phyloP scores from a whole-genome alignment of 2,329 filamentous ascomycete species.

The Fusarium sp. region DNA sequence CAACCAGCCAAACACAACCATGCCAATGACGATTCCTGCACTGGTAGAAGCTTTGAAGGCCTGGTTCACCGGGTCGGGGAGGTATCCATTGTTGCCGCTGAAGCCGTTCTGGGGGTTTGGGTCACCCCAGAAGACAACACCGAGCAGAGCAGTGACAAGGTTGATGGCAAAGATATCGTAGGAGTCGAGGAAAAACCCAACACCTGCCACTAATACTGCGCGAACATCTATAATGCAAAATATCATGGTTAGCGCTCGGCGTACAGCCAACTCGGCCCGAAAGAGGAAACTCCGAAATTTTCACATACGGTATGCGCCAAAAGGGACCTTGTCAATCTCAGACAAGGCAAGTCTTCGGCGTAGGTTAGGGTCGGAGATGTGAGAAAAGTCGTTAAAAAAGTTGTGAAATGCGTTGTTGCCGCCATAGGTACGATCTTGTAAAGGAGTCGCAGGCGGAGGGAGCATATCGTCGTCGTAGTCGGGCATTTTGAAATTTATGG shows the following conservation, averaged over 20 bases:
- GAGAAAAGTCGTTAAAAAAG: conserved; percentile 75
- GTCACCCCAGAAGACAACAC: conserved; percentile 79
- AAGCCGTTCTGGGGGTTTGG: conserved; percentile 55
- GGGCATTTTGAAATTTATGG: conserved; percentile 44
- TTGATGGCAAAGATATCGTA: conserved; percentile 87
- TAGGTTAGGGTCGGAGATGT: conserved; percentile 78
- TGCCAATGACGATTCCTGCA: conserved; percentile 81
- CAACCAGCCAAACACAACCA: conserved; percentile 80
- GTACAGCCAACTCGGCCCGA: background rate
- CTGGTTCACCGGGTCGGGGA: conserved; percentile 74
- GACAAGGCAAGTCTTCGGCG: conserved; percentile 79
- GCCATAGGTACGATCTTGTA: conserved; percentile 60
- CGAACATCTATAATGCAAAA: conserved; percentile 63
- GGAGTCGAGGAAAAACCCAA: conserved; percentile 86
- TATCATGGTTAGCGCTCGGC: conserved; percentile 10
- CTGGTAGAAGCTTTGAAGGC: conserved; percentile 85
- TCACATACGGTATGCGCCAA: conserved; percentile 73
- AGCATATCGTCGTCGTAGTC: conserved; percentile 51
- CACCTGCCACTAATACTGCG: conserved; percentile 79
- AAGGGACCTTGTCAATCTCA: conserved; percentile 82
- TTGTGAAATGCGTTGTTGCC: conserved; percentile 79
- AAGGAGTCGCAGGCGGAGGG: conserved; percentile 53
- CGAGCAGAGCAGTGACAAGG: conserved; percentile 76
- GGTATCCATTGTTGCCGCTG: conserved; percentile 63
- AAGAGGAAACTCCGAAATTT: background rate